Evolutionary conservation across 805 yeast genomes (phyloP).

Genomic region (Schizosaccharomyces japonicus): DNA sequence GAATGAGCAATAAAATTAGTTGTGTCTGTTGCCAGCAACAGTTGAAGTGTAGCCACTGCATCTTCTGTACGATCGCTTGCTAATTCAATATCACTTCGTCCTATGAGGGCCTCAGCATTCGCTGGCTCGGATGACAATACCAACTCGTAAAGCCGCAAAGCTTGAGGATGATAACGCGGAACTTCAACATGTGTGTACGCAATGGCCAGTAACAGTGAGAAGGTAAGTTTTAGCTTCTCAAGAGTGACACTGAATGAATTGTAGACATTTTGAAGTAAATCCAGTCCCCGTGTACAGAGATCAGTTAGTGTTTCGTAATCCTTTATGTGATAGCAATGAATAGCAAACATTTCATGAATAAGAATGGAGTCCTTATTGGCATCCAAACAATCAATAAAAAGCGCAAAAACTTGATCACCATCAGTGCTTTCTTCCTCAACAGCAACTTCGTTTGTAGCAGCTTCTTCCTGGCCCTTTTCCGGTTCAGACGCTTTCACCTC

Average conservation of each 20-base stretch:
- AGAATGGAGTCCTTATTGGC: not conserved
- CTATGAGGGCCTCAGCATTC: conserved; percentile 44
- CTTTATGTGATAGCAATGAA: not conserved
- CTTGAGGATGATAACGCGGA: conserved; percentile 63
- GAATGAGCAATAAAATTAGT: conserved; percentile 34
- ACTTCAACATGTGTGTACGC: conserved; percentile 69
- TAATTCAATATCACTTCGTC: conserved; percentile 54
- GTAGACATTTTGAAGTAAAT: conserved; percentile 16
- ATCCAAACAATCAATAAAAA: conserved; percentile 5
- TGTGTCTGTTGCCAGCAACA: conserved; percentile 25
- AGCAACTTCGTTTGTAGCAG: not conserved
- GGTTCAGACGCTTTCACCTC: conserved; percentile 9
- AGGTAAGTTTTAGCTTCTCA: conserved; percentile 29
- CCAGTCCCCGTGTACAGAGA: conserved; percentile 15
- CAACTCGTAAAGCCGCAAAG: conserved; percentile 43
- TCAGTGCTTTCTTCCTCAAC: not conserved
- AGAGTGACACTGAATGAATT: conserved; percentile 26
- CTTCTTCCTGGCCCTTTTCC: conserved; percentile 11
- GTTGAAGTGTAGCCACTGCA: conserved; percentile 32
- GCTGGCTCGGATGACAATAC: conserved; percentile 26
- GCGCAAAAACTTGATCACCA: not conserved
- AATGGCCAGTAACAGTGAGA: conserved; percentile 44
- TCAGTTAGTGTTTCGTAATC: not conserved
- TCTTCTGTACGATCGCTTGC: conserved; percentile 34
- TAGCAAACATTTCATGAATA: not conserved